These are phyloP conservation scores for Orbilia brochopaga DNA, from an alignment of 2,329 filamentous ascomycete genomes.

Conservation along the genomic window DNA sequence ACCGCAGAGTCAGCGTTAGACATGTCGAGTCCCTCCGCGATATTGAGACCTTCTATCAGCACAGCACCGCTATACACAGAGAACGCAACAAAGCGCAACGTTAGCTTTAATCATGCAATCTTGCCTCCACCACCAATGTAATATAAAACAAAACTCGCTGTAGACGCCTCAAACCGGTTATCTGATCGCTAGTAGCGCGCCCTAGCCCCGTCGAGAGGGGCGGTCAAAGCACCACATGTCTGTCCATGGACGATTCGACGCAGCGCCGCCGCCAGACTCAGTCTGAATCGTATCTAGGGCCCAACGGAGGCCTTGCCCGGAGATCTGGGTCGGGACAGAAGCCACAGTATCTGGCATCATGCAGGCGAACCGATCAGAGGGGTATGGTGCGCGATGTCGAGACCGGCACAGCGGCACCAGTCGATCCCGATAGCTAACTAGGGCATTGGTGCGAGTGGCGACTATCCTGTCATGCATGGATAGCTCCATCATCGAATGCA, in stretches of 20 bases:
- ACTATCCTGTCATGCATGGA: too few relatives aligned
- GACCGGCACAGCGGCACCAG: too few relatives aligned
- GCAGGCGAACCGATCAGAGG: too few relatives aligned
- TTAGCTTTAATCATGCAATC: conserved; percentile 20
- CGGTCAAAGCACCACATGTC: conserved; percentile 25
- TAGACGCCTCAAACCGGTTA: conserved; percentile 17
- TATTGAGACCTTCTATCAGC: conserved; percentile 55
- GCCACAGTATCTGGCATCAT: too few relatives aligned
- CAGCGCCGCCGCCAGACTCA: not conserved
- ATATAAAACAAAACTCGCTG: conserved; percentile 7
- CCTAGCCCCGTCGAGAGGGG: not conserved
- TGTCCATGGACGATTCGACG: not conserved
- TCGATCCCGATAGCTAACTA: too few relatives aligned
- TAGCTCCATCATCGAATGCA: too few relatives aligned
- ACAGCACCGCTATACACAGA: conserved; percentile 51
- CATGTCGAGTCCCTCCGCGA: conserved; percentile 54
- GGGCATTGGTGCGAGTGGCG: too few relatives aligned
- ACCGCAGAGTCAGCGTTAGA: conserved; percentile 50
- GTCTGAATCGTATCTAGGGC: not conserved
- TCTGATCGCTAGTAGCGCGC: conserved; percentile 12
- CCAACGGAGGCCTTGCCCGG: not conserved
- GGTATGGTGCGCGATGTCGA: too few relatives aligned
- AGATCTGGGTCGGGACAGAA: too few relatives aligned
- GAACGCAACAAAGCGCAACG: not conserved
- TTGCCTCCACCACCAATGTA: conserved; percentile 21